Evolutionary conservation across 2,329 filamentous ascomycete genomes (phyloP).

Genomic region (Alternaria sp.): DNA sequence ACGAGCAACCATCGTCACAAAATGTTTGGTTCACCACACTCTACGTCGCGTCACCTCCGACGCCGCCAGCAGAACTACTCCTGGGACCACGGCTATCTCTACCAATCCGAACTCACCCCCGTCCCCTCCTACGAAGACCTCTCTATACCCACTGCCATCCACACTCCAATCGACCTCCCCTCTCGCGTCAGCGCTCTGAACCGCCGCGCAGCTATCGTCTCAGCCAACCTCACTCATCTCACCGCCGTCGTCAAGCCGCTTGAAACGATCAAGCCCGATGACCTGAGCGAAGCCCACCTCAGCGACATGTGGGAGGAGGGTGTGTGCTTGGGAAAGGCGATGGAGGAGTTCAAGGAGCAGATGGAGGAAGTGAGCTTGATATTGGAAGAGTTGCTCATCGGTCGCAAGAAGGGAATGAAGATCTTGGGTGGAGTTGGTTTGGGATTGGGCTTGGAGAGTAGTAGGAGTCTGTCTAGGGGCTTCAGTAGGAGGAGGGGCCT

Average conservation of each 20-base stretch:
- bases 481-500: neutral
- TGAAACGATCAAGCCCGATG: neutral
- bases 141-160: neutral
- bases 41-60: neutral
- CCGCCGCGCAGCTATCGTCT: constrained; percentile 6
- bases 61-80: constrained; percentile 7
- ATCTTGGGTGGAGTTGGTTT: neutral
- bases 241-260: constrained; percentile 6
- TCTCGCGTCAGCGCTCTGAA: constrained; percentile 5
- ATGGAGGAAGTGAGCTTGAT: constrained; percentile 16
- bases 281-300: neutral
- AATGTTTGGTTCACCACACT: neutral
- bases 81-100: constrained; percentile 1
- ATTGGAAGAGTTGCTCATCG: neutral
- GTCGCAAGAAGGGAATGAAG: constrained; percentile 1
- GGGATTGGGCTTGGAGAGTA: neutral
- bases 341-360: constrained; percentile 5
- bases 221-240: constrained; percentile 1
- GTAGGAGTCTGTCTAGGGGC: neutral
- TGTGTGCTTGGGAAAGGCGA: neutral
- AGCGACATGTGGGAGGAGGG: constrained; percentile 2
- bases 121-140: neutral
- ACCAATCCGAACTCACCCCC: neutral
- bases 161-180: neutral
- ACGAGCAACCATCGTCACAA: neutral